Conservation (phyloP, 352 stramenopile genomes). For the Globisporangium ultimum region DNA sequence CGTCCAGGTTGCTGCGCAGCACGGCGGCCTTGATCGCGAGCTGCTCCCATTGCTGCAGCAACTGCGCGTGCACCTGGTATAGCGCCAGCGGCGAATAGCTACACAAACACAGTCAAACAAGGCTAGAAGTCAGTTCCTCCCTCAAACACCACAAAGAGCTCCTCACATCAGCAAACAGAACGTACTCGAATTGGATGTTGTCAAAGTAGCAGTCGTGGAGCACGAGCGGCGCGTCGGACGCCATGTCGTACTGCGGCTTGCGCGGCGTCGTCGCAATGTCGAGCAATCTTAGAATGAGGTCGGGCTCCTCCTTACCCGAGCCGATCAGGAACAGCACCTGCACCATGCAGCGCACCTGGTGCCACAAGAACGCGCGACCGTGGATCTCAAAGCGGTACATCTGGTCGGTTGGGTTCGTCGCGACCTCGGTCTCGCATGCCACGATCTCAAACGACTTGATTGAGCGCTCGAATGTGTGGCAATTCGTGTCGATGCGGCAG, state of each 20-base stretch:
- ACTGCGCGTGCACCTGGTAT: slow-evolving; percentile 71
- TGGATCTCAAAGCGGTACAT: slow-evolving; percentile 75
- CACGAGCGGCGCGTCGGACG: slow-evolving; percentile 93
- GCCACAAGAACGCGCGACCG: slow-evolving; percentile 98
- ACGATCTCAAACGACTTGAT: slow-evolving; percentile 83
- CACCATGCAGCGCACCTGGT: slow-evolving; percentile 99
- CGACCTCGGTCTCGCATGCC: slow-evolving; percentile 42
- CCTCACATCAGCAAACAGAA: slow-evolving; percentile 8
- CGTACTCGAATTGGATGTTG: slow-evolving; percentile 71
- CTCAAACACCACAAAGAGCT: slow-evolving; percentile 16
- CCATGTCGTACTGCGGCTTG: slow-evolving; percentile 94
- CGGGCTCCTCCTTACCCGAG: slow-evolving; percentile 85
- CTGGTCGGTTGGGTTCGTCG: slow-evolving; percentile 43
- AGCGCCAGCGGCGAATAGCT: slow-evolving; percentile 69
- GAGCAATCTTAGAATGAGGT: slow-evolving; percentile 88
- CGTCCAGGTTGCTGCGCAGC: slow-evolving; percentile 67
- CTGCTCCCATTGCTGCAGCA: slow-evolving; percentile 86
- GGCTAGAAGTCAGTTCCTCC: slow-evolving; percentile 1
- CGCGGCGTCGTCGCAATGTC: slow-evolving; percentile 88
- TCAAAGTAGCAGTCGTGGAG: slow-evolving; percentile 96
- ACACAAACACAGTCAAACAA: slow-evolving; percentile 22
- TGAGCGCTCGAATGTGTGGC: slow-evolving; percentile 93
- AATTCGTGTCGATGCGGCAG: slow-evolving; percentile 98
- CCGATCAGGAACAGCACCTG: slow-evolving; percentile 96
- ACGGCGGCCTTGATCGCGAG: slow-evolving; percentile 67